Evolutionary conservation across 1,139 yeast genomes (phyloP).

Genomic region (Yamadazyma conglobata): DNA sequence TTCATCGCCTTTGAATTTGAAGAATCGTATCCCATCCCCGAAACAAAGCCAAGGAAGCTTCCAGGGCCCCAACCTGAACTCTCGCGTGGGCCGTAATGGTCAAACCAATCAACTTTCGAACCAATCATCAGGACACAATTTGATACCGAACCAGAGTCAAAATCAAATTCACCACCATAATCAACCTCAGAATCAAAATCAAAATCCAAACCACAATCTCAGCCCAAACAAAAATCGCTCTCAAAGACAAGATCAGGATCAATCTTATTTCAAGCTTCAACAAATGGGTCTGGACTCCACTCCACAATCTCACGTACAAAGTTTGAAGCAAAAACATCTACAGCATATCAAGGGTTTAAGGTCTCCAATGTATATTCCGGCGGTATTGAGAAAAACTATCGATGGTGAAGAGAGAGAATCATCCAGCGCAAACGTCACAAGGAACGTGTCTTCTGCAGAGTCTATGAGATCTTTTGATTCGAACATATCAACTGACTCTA

Average conservation of each 20-base stretch:
- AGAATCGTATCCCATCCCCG: conserved; percentile 11
- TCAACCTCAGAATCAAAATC: conserved; percentile 3
- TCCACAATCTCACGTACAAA: conserved; percentile 6
- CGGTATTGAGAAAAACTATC: conserved; percentile 64
- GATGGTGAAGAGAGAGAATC: conserved; percentile 10
- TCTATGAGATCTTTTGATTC: conserved; percentile 39
- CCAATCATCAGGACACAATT: background rate
- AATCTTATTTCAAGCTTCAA: conserved; percentile 5
- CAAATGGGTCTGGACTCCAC: conserved; percentile 5
- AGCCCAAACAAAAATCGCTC: conserved; percentile 1
- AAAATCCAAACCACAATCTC: conserved; percentile 5
- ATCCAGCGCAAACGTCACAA: conserved; percentile 3
- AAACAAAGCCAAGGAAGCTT: conserved; percentile 2
- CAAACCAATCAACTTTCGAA: conserved; percentile 2
- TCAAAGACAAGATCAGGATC: too few relatives aligned
- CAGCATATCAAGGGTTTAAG: conserved; percentile 70
- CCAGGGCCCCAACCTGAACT: too few relatives aligned
- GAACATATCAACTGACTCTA: conserved; percentile 29
- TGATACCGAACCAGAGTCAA: background rate
- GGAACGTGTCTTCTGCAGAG: conserved; percentile 20
- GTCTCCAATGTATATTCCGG: conserved; percentile 86
- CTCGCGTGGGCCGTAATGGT: too few relatives aligned
- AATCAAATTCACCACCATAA: background rate
- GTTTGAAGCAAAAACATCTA: conserved; percentile 14
- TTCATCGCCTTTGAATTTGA: conserved; percentile 11